phyloP scores from a whole-genome alignment of 202 grass and related monocot species.

The Cymbopogon flexuosus region DNA sequence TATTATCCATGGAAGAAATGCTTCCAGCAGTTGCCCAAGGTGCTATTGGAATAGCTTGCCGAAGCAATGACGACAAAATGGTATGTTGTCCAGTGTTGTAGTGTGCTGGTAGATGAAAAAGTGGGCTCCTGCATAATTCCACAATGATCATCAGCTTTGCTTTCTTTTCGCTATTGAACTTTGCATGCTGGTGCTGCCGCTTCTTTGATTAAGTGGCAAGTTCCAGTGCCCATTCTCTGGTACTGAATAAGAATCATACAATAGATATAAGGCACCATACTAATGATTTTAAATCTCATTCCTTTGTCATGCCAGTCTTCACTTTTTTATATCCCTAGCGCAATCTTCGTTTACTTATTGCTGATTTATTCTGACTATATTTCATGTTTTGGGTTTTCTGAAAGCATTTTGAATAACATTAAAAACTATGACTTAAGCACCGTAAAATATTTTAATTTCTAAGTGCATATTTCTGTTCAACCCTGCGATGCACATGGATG shows the following conservation, averaged over 20 bases:
- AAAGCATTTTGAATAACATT: not conserved
- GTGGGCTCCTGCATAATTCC: not conserved
- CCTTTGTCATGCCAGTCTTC: not conserved
- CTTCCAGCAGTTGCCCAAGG: constrained; percentile 97
- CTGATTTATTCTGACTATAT: constrained; percentile 1
- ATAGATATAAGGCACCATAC: not conserved
- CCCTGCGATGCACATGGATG: not conserved
- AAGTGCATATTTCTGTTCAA: not conserved
- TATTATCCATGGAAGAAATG: constrained; percentile 85
- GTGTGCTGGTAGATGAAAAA: not conserved
- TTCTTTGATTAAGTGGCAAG: not conserved
- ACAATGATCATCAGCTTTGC: not conserved
- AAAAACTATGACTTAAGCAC: not conserved
- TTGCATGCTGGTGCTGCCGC: not conserved
- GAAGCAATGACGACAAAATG: constrained; percentile 88
- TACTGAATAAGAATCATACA: not conserved
- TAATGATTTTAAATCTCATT: not conserved
- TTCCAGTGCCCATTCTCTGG: not conserved
- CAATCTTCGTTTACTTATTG: not conserved
- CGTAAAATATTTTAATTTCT: not conserved
- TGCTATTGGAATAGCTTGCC: constrained; percentile 97
- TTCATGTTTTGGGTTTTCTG: not conserved
- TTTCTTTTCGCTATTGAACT: not conserved
- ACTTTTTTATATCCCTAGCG: not conserved
- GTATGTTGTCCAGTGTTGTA: constrained; percentile 39